phyloP scores from a whole-genome alignment of 2,329 filamentous ascomycete species.

The Botrytis cinerea region DNA sequence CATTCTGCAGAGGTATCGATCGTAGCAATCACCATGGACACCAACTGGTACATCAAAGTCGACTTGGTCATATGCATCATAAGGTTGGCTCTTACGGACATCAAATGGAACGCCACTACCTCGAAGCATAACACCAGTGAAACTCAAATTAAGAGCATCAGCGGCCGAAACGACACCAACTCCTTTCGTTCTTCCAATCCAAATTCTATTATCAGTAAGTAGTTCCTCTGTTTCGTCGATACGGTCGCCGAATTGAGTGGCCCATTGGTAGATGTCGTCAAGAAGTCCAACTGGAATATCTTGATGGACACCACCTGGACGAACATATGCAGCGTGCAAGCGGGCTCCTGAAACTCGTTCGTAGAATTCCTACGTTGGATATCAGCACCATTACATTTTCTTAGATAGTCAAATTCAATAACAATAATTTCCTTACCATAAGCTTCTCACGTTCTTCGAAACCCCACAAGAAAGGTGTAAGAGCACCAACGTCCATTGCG shows the following conservation, averaged over 20 bases:
- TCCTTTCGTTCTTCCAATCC: conserved; percentile 89
- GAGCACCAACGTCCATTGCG: conserved; percentile 97
- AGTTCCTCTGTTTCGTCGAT: conserved; percentile 99
- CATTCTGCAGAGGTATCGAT: conserved; percentile 98
- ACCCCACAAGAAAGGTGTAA: conserved; percentile 98
- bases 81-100: conserved; percentile 93
- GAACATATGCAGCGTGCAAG: conserved; percentile 94
- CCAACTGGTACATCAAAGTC: conserved; percentile 98
- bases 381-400: conserved; percentile 11
- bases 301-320: conserved; percentile 93
- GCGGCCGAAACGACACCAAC: conserved; percentile 88
- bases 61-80: conserved; percentile 96
- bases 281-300: conserved; percentile 91
- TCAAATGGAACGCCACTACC: conserved; percentile 96
- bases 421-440: conserved; percentile 69
- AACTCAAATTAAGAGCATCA: conserved; percentile 96
- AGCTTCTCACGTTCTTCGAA: conserved; percentile 99
- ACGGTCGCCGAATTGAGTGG: conserved; percentile 96
- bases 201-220: conserved; percentile 98
- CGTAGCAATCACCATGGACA: conserved; percentile 97
- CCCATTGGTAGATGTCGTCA: conserved; percentile 99
- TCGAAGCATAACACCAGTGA: conserved; percentile 96
- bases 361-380: conserved; percentile 82
- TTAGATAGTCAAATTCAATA: conserved; percentile 28
- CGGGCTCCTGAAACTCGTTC: conserved; percentile 98